phyloP scores from a whole-genome alignment of 805 yeast species.

The Candida palmyrensis region DNA sequence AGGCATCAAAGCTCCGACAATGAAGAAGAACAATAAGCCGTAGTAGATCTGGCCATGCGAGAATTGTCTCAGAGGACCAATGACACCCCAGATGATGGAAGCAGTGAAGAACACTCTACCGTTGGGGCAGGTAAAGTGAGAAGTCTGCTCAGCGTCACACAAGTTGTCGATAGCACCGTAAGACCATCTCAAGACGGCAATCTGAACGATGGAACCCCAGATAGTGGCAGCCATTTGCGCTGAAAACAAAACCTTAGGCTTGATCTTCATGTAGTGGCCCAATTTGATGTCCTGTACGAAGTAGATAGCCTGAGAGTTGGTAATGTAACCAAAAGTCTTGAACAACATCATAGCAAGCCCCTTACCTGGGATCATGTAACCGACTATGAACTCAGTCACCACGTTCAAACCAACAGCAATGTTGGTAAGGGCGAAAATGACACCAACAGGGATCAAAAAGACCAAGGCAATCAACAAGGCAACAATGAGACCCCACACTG shows the following conservation, averaged over 20 bases:
- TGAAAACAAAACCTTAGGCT: slow-evolving; percentile 34
- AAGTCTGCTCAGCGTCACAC: slow-evolving; percentile 24
- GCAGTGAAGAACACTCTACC: slow-evolving; percentile 40
- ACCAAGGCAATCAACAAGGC: slow-evolving; percentile 35
- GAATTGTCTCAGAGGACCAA: slow-evolving; percentile 18
- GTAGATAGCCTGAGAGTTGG: slow-evolving; percentile 44
- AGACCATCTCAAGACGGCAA: slow-evolving; percentile 39
- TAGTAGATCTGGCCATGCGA: slow-evolving; percentile 19
- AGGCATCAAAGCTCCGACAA: slow-evolving; percentile 34
- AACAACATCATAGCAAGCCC: slow-evolving; percentile 45
- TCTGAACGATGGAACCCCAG: slow-evolving; percentile 37
- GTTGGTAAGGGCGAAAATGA: slow-evolving; percentile 24
- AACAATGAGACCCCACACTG: slow-evolving; percentile 35
- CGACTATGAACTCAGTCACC: slow-evolving; percentile 37
- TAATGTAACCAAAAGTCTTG: slow-evolving; percentile 44
- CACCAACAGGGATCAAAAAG: slow-evolving; percentile 37
- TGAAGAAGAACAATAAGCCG: slow-evolving; percentile 33
- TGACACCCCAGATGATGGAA: slow-evolving; percentile 36
- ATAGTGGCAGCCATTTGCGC: slow-evolving; percentile 41
- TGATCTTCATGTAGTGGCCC: slow-evolving; percentile 40
- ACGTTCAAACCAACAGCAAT: slow-evolving; percentile 37
- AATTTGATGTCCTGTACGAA: slow-evolving; percentile 45
- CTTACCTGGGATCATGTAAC: slow-evolving; percentile 44
- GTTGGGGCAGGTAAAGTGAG: slow-evolving; percentile 35
- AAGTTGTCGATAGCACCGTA: slow-evolving; percentile 29